A percentile compares a stretch with the other conserved stretches of the same genome.
Conservation (phyloP, 768 basidiomycete species). For the Hortiboletus flavorubellus region DNA sequence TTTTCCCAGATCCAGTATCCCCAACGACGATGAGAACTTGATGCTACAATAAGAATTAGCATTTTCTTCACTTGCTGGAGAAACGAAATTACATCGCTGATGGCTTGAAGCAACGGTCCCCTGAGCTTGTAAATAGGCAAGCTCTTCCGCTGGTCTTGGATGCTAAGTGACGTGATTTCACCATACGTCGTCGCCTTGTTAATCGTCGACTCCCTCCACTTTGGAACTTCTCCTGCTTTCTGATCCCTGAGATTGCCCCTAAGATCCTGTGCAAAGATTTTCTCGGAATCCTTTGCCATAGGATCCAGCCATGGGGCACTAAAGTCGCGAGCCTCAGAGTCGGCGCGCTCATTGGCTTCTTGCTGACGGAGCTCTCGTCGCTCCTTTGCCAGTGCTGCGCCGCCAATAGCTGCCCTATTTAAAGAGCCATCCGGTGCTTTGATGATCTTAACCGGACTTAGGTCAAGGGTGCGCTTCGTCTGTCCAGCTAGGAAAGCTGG, state of each 20-base stretch:
- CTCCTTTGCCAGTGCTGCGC: slow-evolving; percentile 92
- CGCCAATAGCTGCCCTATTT: slow-evolving; percentile 92
- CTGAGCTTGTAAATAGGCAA: slow-evolving; percentile 95
- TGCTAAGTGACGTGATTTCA: slow-evolving; percentile 84
- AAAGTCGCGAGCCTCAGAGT: slow-evolving; percentile 92
- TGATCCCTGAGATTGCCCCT: slow-evolving; percentile 79
- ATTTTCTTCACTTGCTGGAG: background rate
- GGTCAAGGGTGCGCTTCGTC: slow-evolving; percentile 90
- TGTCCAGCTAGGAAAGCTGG: slow-evolving; percentile 95
- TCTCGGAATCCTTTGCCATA: slow-evolving; percentile 86
- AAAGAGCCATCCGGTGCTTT: slow-evolving; percentile 98
- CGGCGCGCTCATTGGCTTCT: slow-evolving; percentile 90
- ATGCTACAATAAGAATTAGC: slow-evolving; percentile 37
- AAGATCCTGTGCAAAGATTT: slow-evolving; percentile 90
- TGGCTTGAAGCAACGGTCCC: slow-evolving; percentile 85
- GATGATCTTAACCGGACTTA: slow-evolving; percentile 97
- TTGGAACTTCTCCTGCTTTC: slow-evolving; percentile 76
- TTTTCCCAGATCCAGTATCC: slow-evolving; percentile 98
- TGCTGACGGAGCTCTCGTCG: slow-evolving; percentile 91
- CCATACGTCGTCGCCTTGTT: slow-evolving; percentile 97
- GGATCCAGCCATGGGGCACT: slow-evolving; percentile 97
- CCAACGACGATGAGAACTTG: slow-evolving; percentile 98
- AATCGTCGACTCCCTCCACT: slow-evolving; percentile 89
- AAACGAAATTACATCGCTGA: slow-evolving; percentile 65
- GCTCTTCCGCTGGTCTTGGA: slow-evolving; percentile 89